phyloP scores from a whole-genome alignment of 2,329 filamentous ascomycete species.

The Xylaria hypoxylon region DNA sequence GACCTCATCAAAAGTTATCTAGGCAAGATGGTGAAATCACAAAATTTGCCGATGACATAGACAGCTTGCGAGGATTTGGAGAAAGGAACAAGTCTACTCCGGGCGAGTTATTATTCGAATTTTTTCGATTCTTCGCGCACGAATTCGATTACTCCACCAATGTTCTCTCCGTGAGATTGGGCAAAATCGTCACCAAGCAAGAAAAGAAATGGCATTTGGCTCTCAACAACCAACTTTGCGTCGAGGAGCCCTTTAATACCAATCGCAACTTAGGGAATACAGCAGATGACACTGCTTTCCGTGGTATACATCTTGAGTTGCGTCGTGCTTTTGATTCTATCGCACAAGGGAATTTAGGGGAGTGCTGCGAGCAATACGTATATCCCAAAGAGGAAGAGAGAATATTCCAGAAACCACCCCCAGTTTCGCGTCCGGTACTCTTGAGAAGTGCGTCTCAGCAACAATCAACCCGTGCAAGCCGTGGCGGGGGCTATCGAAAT shows the following conservation, averaged over 20 bases:
- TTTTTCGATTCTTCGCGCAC: constrained; percentile 94
- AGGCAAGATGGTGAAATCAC: constrained; percentile 74
- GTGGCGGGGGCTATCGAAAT: constrained; percentile 58
- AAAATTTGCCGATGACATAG: constrained; percentile 88
- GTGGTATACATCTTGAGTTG: constrained; percentile 89
- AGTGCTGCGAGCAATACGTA: constrained; percentile 88
- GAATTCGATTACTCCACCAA: constrained; percentile 90
- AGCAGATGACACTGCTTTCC: constrained; percentile 93
- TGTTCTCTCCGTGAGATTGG: constrained; percentile 86
- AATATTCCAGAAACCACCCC: constrained; percentile 68
- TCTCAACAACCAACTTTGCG: constrained; percentile 86
- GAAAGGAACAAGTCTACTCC: constrained; percentile 82
- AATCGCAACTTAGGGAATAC: constrained; percentile 93
- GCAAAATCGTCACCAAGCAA: constrained; percentile 80
- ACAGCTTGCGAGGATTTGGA: constrained; percentile 79
- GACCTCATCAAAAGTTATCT: constrained; percentile 70
- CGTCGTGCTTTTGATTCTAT: constrained; percentile 88
- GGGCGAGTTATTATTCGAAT: constrained; percentile 90
- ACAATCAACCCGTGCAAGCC: constrained; percentile 61
- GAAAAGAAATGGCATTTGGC: constrained; percentile 89
- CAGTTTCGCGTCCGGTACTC: constrained; percentile 66
- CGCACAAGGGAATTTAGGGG: constrained; percentile 79
- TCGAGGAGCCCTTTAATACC: constrained; percentile 96
- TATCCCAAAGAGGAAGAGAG: constrained; percentile 85
- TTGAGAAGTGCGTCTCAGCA: constrained; percentile 72